These are phyloP conservation scores for Monoraphidium neglectum DNA, from an alignment of 139 green algal species.

Conservation along the genomic window DNA sequence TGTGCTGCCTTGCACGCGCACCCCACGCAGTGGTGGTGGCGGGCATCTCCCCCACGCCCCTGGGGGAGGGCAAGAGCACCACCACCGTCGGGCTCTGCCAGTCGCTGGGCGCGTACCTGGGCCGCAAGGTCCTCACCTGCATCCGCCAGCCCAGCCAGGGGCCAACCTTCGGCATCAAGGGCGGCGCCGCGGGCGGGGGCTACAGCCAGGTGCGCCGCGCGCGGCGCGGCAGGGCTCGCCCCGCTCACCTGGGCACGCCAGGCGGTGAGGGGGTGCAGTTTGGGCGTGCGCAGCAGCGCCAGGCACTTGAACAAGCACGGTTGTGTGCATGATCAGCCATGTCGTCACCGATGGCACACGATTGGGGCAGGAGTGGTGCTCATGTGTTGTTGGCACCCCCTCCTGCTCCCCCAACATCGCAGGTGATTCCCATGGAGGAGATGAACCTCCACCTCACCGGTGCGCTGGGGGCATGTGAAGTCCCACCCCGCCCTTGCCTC, in stretches of 20 bases:
- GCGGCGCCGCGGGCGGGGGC: slow-evolving; percentile 94
- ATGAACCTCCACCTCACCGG: slow-evolving; percentile 92
- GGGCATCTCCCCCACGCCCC: slow-evolving; percentile 96
- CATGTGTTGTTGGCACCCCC: no score
- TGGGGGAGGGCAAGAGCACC: slow-evolving; percentile 95
- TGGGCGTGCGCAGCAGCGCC: no score
- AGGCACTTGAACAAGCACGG: no score
- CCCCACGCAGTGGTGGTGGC: slow-evolving; percentile 85
- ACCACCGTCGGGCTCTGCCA: slow-evolving; percentile 98
- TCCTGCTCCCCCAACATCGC: background rate
- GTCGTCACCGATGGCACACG: no score
- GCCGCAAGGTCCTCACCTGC: slow-evolving; percentile 81
- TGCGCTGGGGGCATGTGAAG: no score
- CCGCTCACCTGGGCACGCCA: no score
- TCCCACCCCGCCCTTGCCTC: no score
- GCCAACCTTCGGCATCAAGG: slow-evolving; percentile 99
- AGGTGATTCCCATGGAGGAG: slow-evolving; percentile 90
- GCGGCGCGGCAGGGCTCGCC: no score
- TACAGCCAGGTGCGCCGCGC: slow-evolving; percentile 85
- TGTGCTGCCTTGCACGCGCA: background rate
- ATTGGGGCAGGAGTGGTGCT: no score
- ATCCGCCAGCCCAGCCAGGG: slow-evolving; percentile 96
- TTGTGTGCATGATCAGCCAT: no score
- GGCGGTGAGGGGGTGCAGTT: no score
- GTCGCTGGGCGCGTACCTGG: slow-evolving; percentile 90